A percentile compares a stretch with the other conserved stretches of the same genome.
phyloP scores from a whole-genome alignment of 106 monocot species.

The Dioscorea alata region DNA sequence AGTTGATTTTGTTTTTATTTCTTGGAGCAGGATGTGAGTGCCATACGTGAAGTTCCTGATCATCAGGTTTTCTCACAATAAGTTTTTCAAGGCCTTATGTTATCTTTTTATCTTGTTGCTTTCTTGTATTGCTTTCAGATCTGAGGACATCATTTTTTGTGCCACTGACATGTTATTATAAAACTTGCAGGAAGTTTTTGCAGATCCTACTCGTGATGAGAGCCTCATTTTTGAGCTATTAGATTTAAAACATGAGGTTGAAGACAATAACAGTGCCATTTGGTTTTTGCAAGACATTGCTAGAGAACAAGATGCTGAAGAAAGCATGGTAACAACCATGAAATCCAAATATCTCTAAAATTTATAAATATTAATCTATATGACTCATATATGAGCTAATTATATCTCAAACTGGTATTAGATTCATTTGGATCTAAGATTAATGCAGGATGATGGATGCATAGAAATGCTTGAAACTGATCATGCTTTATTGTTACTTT shows the following conservation, averaged over 20 bases:
- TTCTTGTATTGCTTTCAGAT: neutral
- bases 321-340: constrained; percentile 10
- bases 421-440: no score
- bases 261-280: constrained; percentile 62
- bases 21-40: constrained; percentile 61
- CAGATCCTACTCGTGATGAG: constrained; percentile 73
- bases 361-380: no score
- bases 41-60: constrained; percentile 70
- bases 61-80: constrained; percentile 47
- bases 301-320: constrained; percentile 60
- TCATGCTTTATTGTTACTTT: constrained; percentile 2
- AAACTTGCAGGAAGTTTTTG: constrained; percentile 61
- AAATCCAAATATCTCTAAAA: no score
- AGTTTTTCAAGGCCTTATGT: neutral
- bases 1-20: no score
- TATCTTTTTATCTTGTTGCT: no score
- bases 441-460: no score
- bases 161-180: neutral
- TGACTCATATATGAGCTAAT: no score
- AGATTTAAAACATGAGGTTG: constrained; percentile 69
- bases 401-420: no score
- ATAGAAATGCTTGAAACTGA: neutral
- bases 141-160: neutral
- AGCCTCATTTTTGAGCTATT: constrained; percentile 85
- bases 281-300: constrained; percentile 89